Base-by-base conservation (phyloP, 2,329 filamentous ascomycete genomes). In the Phaeosphaeriaceae sp. region DNA sequence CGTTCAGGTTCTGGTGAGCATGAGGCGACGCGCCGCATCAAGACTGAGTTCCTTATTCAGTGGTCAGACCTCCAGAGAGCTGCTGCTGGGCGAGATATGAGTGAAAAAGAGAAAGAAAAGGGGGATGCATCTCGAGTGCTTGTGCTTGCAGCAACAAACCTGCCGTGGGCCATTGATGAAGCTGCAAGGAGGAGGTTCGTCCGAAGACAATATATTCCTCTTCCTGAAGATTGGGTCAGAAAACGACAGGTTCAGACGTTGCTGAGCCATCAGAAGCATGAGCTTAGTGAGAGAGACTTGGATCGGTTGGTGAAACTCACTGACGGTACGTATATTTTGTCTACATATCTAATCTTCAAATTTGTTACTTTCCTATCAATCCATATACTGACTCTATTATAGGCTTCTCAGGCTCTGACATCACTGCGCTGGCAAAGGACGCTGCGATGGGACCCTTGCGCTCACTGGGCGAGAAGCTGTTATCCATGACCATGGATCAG, bases 381-480 rank as follows among this genome's bases (percentile, higher is more conserved):
- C 15, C 12, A 48, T n/a, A 45, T 12, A 34, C 37, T 56, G 18
- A 52, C 26, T 17, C 16, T 3, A 1, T 9, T n/a, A 4, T 12
- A 97, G 92, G 92, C n/a, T 99, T 96, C 76, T 97, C 92, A 7
- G 94, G 94, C 36, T 96, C 92, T 2, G 94, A 99, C 67, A 96
- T 99, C 58, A 97, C 94, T 17, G 92, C 94, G 1, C 79, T 99
- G 7, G 94, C 94, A 6, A 99, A 99, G 75, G 94, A 99, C 70
- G 94, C 94, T 7, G 94, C 94, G 2, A 99, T 99, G 94, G 93
- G 94, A 0, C 94, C 94, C 0, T 78, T 99, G 11, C 85, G 94
- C 26, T 93, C 91, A 44, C 79, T 97, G 2, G 94, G 94, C 20
- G 94, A 97, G 71, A 90, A 89, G 33, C 77, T 99, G 23, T 80